Evolutionary conservation across 2,329 filamentous ascomycete species (phyloP), one percentile per base, ranked within the genome.

Genomic region (Alternaria alternata): DNA sequence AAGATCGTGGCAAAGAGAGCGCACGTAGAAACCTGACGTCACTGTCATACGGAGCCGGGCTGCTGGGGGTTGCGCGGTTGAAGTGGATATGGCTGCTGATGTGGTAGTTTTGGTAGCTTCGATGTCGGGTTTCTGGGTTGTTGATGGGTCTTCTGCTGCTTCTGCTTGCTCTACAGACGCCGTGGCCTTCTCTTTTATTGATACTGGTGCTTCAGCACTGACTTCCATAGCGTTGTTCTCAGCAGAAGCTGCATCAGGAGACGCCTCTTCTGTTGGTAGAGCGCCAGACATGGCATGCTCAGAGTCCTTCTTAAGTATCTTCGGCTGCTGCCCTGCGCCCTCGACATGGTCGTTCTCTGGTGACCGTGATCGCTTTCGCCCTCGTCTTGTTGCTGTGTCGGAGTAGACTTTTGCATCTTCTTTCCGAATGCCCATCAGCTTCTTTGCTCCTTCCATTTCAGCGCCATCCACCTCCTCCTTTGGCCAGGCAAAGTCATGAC

Each of bases 21-120:
- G 91, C 14, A 99, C 94, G 78, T 99, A 99, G 83, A 97, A 99
- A 39, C 95, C 95, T 0, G 93, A 96, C 2, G 93, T 93, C 52
- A 97, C 94, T 0, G 92, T 96, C 87, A 99, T 93, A 58, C 91
- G 89, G 61, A 99, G 88, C 73, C 88, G 90, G 49, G 88, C 91
- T 1, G 94, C 95, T 1, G 94, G 88, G 81, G 75, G 83, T 12
- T 61, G 64, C 8, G 62, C 42, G 11, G 51, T 51, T 9, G 51
- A 11, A 32, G 44, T 32, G 30, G 59, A 32, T 22, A 44, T 39
- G n/a, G 32, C 42, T 43, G 55, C 30, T 36, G 34, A 7, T 41
- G 20, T 18, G 24, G 20, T 26, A 26, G 52, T 5, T 26, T 42
- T 42, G 22, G 52, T 22, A 14, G 18, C 26, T 53, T 43, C 28